Evolutionary conservation across 768 basidiomycete genomes (phyloP), one percentile per base, ranked within the genome.

Genomic region (Lactifluus hygrophoroides): DNA sequence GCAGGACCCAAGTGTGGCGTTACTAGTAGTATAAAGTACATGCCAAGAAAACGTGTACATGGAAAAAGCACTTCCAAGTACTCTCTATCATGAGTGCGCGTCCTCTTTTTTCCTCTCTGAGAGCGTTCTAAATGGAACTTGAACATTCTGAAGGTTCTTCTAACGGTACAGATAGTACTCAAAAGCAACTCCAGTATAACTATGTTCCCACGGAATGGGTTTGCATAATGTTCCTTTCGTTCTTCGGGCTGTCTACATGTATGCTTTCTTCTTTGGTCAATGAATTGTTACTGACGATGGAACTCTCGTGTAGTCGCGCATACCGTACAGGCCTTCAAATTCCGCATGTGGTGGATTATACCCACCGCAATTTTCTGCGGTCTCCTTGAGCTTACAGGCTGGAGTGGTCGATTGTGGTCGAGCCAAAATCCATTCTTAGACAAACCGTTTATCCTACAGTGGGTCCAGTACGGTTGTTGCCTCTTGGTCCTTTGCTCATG

Each of bases 171-270:
- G 4, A 40, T 8, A 8, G 13, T 1, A 27, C 6, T 17, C 32
- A 34, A 10, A n/a, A 35, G n/a, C 32, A 5, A 9, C 52, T 43
- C 16, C 13, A 34, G 21, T 76, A 72, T 57, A 67, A 69, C 21
- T 76, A 75, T 57, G 56, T 70, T 3, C 73, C 73, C 1, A 74
- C 73, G 0, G 65, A 70, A 52, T 73, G 72, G 68, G 63, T 75
- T 21, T 69, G 68, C 57, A 67, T 70, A 34, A 56, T 71, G 30
- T 76, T 73, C 64, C 51, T 77, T 43, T 69, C 66, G 9, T 67
- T 75, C 13, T 75, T 71, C 48, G 54, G 61, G 14, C 1, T 72
- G 14, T 58, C 69, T 3, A 69, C 72, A 3, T 19, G 73, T 70
- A 60, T 16, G 67, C 46, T 13, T 48, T 6, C 46, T 58, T 21